Evolutionary conservation across 2,329 filamentous ascomycete species (phyloP), one percentile per base, ranked within the genome.

Genomic region (Dothidotthia symphoricarpi): DNA sequence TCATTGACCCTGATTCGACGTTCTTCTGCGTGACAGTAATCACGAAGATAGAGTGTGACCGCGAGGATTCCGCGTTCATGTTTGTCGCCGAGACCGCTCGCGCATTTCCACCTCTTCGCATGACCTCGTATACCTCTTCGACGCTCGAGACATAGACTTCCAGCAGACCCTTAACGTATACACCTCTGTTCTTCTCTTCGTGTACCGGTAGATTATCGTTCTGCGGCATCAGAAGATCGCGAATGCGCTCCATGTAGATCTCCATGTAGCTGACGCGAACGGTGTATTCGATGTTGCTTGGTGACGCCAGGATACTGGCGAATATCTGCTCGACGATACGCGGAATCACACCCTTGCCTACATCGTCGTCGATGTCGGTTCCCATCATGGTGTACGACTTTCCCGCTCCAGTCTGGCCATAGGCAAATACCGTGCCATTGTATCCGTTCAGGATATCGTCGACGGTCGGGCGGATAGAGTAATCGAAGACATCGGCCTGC

Each of bases 371-470:
- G 71, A 98, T 96, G 69, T 91, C 90, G 34, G 86, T 86, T 45
- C 87, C 88, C 88, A 94, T 95, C 93, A 98, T 98, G 36, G 93
- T 97, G 68, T 95, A 97, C 15, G 93, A 97, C 76, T 98, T 98
- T 75, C 93, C 93, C 10, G 91, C 90, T 69, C 93, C 93, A 1
- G 93, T 98, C 76, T 97, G 93, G 52, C 93, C 93, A 67, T 98
- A 98, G 48, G 93, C 93, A 61, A 98, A 97, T 55, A 98, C 91
- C 11, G 91, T 97, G 64, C 91, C 93, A 74, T 98, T 98, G 80
- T 98, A 98, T 51, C 93, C 93, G 71, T 97, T 95, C 52, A 98
- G 78, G 55, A 98, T 96, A 67, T 97, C 93, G 73, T 97, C 91
- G 55, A 98, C 93, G 14, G 93, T 97, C 16, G 88, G 81, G 51